These are phyloP conservation scores for Suillus spraguei DNA, from an alignment of 768 basidiomycete species.

Conservation along the genomic window DNA sequence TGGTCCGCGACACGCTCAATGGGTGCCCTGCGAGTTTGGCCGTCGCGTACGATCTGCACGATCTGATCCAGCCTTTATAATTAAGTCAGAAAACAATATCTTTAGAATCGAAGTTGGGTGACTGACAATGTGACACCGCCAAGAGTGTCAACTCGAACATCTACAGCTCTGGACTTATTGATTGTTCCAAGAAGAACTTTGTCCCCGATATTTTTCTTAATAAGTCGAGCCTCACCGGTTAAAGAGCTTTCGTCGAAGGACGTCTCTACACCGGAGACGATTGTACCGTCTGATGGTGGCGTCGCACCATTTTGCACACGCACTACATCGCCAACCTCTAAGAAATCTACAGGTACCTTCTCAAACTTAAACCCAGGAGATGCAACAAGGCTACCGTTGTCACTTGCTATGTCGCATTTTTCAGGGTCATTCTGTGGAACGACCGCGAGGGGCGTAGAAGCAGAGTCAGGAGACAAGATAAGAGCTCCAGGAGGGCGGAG, in stretches of 20 bases:
- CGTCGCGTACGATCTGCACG: constrained; percentile 75
- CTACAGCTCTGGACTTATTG: constrained; percentile 62
- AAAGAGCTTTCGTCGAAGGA: constrained; percentile 84
- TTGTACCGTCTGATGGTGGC: constrained; percentile 75
- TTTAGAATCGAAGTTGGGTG: background rate
- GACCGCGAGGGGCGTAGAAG: background rate
- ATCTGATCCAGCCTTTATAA: constrained; percentile 68
- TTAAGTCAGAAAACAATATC: constrained; percentile 4
- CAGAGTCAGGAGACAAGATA: constrained; percentile 38
- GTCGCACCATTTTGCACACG: constrained; percentile 73
- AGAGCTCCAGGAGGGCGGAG: constrained; percentile 68
- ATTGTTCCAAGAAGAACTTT: constrained; percentile 76
- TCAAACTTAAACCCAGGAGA: constrained; percentile 34
- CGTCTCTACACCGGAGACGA: constrained; percentile 49
- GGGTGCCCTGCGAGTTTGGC: constrained; percentile 70
- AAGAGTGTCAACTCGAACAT: constrained; percentile 60
- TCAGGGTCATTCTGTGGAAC: constrained; percentile 34
- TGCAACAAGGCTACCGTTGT: constrained; percentile 17
- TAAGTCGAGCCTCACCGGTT: constrained; percentile 73
- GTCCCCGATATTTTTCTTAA: constrained; percentile 65
- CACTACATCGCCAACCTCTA: constrained; percentile 81
- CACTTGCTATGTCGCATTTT: constrained; percentile 34
- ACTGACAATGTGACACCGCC: constrained; percentile 72
- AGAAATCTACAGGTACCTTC: constrained; percentile 54
- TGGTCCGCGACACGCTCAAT: constrained; percentile 77